Evolutionary conservation across 164 flowering plant genomes (phyloP), one percentile per base, ranked within the genome.

Genomic region (Tetrastigma voinierianum): DNA sequence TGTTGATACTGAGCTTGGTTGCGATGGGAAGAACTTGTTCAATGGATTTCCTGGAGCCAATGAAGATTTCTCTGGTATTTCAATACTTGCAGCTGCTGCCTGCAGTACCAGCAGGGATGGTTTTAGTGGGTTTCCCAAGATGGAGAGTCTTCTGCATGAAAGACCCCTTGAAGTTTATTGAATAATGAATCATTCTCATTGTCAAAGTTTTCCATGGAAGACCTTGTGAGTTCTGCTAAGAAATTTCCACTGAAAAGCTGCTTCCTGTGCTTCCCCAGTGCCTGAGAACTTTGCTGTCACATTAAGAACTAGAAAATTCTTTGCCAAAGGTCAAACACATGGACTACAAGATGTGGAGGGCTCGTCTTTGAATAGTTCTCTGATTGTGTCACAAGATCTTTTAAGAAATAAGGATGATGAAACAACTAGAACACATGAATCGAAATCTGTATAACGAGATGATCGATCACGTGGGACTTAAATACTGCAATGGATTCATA

Each of bases 31-130:
- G 16, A 57, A 24, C 19, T 58, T 48, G 48, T 54, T 54, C 40
- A 66, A 47, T 46, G 69, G 13, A 69, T 70, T 52, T 17, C 63
- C 45, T 57, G 61, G 46, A 32, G 59, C 49, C 14, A 57, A 63
- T 67, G 83, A 72, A n/a, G 84, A 82, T 61, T 82, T 86, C 66
- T 82, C 84, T 16, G 86, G 82, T 40, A 83, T 83, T 71, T 76
- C 79, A 40, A 80, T 86, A 64, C 77, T 86, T 67, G 90, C 83
- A 5, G 83, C 81, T 49, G 87, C 81, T 70, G 90, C 87, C 48
- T 84, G 86, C 69, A 71, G 46, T 76, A 66, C 60, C 62, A 74
- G 71, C 67, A 61, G 69, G 43, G 45, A n/a, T 23, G 55, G 57
- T 45, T 18, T 57, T 67, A n/a, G 43, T 49, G 63, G 23, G 66